Conservation (phyloP, 371 early-diverging fungal species). For the Phascolomyces articulosus region DNA sequence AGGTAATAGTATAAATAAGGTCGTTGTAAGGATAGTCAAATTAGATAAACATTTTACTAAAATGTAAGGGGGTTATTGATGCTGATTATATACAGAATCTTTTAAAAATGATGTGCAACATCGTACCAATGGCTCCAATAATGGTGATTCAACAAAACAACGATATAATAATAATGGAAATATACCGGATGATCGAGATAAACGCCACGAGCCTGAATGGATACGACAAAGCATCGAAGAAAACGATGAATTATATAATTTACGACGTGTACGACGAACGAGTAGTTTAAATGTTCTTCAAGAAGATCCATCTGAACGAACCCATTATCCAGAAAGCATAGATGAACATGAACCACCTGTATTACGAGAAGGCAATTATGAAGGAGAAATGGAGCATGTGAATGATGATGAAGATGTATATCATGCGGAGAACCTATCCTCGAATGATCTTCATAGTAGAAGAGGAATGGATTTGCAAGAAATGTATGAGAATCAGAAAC, state of each 20-base stretch:
- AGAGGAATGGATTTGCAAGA: slow-evolving; percentile 1
- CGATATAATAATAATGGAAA: not conserved
- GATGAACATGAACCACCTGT: slow-evolving; percentile 3
- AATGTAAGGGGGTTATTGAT: not conserved
- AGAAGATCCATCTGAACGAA: slow-evolving; percentile 19
- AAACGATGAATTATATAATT: slow-evolving; percentile 14
- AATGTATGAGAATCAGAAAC: not conserved
- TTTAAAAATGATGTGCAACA: not conserved
- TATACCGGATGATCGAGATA: not conserved
- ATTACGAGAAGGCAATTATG: not conserved
- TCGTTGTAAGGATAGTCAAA: not conserved
- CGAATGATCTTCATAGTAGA: not conserved
- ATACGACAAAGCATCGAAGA: slow-evolving; percentile 6
- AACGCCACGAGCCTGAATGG: slow-evolving; percentile 5
- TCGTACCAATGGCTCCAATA: not conserved
- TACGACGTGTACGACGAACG: slow-evolving; percentile 32
- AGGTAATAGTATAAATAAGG: slow-evolving; percentile 14
- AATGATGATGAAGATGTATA: not conserved
- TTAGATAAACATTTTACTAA: not conserved
- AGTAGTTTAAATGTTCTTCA: slow-evolving; percentile 50
- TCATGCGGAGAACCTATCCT: not conserved
- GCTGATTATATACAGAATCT: not conserved
- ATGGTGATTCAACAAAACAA: not conserved
- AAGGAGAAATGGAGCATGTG: not conserved
- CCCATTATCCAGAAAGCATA: slow-evolving; percentile 8